Percentiles rank a stretch among this genome's conserved stretches.
phyloP scores from a whole-genome alignment of 78 protist species.

The Anaeramoeba flamelloides region DNA sequence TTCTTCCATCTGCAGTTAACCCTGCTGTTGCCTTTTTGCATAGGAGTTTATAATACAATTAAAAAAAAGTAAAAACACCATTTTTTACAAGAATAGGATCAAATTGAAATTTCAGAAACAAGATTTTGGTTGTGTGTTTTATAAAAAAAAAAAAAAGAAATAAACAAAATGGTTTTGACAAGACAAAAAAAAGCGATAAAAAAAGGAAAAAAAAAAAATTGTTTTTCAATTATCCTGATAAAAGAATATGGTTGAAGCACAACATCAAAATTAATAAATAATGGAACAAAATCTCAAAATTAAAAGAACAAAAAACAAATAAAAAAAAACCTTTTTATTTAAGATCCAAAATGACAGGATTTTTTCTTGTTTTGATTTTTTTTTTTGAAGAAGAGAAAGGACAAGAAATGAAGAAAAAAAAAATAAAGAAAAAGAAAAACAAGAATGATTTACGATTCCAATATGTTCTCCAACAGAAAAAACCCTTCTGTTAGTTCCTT shows the following conservation, averaged over 20 bases:
- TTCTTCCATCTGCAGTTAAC: constrained; percentile 70
- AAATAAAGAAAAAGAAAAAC: too few relatives aligned
- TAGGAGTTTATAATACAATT: not conserved
- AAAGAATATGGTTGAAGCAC: too few relatives aligned
- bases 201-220: not conserved
- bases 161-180: not conserved
- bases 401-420: too few relatives aligned
- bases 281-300: not conserved
- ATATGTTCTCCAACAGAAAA: constrained; percentile 49
- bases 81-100: not conserved
- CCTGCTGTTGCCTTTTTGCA: constrained; percentile 53
- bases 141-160: not conserved
- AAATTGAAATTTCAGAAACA: not conserved
- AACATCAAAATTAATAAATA: not conserved
- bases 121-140: too few relatives aligned
- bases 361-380: too few relatives aligned
- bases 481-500: constrained; percentile 50
- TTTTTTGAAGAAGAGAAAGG: too few relatives aligned
- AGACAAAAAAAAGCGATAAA: not conserved
- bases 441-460: constrained; percentile 62
- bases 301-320: not conserved
- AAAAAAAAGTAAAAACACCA: not conserved
- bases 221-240: too few relatives aligned
- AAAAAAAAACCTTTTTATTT: too few relatives aligned
- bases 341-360: too few relatives aligned